A percentile compares a stretch with the other conserved stretches of the same genome.
Evolutionary conservation across 2,329 filamentous ascomycete genomes (phyloP).

Genomic region (Coniochaeta hoffmannii): DNA sequence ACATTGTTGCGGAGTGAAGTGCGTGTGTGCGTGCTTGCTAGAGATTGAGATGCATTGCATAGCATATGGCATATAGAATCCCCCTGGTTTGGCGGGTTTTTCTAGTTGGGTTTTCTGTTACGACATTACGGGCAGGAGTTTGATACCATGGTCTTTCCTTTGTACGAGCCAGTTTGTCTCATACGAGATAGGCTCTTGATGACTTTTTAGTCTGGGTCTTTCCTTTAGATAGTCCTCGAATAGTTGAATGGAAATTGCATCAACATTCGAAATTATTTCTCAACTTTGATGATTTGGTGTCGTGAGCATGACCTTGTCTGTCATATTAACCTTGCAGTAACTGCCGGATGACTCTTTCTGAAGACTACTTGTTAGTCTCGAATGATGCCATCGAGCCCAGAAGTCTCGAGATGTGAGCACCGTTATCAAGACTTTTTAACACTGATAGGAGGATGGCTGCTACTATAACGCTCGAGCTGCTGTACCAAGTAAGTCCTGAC

Average conservation of each 20-base stretch:
- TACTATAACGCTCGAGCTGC: background rate
- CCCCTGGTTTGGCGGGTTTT: background rate
- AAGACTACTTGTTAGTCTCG: too few relatives aligned
- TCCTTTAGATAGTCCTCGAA: slow-evolving; percentile 13
- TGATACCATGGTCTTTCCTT: slow-evolving; percentile 5
- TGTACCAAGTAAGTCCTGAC: background rate
- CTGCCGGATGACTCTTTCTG: too few relatives aligned
- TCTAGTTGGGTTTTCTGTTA: background rate
- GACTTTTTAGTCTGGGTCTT: background rate
- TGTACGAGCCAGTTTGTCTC: background rate
- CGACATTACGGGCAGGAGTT: background rate
- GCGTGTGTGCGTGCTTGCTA: too few relatives aligned
- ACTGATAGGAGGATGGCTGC: too few relatives aligned
- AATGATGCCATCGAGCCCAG: too few relatives aligned
- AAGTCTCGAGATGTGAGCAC: too few relatives aligned
- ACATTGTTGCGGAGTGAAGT: background rate
- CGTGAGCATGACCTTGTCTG: too few relatives aligned
- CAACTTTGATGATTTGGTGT: background rate
- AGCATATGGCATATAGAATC: too few relatives aligned
- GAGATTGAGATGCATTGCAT: too few relatives aligned
- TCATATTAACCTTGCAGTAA: too few relatives aligned
- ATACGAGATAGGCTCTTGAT: background rate
- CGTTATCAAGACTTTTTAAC: too few relatives aligned
- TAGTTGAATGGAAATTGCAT: background rate
- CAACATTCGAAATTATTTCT: background rate